These are phyloP conservation scores for Nemania abortiva DNA, from an alignment of 2,329 filamentous ascomycete species.

Conservation along the genomic window DNA sequence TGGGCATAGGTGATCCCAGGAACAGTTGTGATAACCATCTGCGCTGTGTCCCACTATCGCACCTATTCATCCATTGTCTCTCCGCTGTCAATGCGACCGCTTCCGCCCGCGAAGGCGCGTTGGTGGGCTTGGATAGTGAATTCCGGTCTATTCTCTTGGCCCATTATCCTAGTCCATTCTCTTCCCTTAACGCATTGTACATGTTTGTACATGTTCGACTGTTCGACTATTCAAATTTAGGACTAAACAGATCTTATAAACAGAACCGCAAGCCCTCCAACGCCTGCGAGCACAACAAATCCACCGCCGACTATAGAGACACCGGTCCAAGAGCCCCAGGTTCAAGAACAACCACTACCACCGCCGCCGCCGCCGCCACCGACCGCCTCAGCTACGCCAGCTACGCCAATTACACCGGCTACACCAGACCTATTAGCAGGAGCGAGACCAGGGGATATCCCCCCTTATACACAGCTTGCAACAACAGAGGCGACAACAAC, in stretches of 20 bases:
- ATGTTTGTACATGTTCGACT: neutral
- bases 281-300: slow-evolving; percentile 27
- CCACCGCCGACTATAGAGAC: slow-evolving; percentile 27
- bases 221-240: too few relatives aligned
- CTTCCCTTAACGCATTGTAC: slow-evolving; percentile 9
- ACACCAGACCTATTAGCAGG: too few relatives aligned
- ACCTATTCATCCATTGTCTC: slow-evolving; percentile 12
- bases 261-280: slow-evolving; percentile 41
- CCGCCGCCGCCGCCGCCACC: neutral
- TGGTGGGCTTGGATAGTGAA: slow-evolving; percentile 6
- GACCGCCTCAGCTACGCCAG: slow-evolving; percentile 4
- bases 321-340: slow-evolving; percentile 25
- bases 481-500: slow-evolving; percentile 12
- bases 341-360: slow-evolving; percentile 1
- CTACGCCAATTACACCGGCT: slow-evolving; percentile 5
- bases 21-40: slow-evolving; percentile 1
- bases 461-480: slow-evolving; percentile 23
- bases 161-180: neutral
- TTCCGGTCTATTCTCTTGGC: neutral
- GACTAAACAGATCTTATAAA: slow-evolving; percentile 32
- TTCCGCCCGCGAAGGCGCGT: slow-evolving; percentile 5
- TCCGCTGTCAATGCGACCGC: slow-evolving; percentile 19
- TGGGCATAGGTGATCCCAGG: slow-evolving; percentile 24
- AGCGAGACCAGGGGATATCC: slow-evolving; percentile 21
- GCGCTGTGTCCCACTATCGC: slow-evolving; percentile 20